These are phyloP conservation scores for Sugiyamaella sp. DNA, from an alignment of 1,139 yeast species.

Conservation along the genomic window DNA sequence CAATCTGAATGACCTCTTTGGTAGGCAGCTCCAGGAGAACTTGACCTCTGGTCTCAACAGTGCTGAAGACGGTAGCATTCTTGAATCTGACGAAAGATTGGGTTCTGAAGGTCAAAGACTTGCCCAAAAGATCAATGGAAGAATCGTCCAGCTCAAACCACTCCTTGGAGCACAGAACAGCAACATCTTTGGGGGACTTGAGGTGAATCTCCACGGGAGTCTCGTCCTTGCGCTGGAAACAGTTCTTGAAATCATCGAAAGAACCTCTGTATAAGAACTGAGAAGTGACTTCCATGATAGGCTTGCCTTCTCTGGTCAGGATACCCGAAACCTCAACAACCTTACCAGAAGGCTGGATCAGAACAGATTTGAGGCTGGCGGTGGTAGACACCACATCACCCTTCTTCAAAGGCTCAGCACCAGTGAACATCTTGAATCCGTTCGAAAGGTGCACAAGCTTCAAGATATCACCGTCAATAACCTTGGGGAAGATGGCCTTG, in stretches of 20 bases:
- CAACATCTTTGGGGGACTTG: constrained; percentile 82
- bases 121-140: constrained; percentile 70
- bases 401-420: constrained; percentile 84
- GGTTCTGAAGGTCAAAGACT: constrained; percentile 87
- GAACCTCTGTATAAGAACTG: constrained; percentile 96
- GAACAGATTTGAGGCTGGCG: constrained; percentile 86
- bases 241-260: constrained; percentile 84
- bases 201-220: constrained; percentile 81
- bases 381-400: constrained; percentile 83
- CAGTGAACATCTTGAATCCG: constrained; percentile 92
- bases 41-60: constrained; percentile 83
- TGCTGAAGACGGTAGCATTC: constrained; percentile 71
- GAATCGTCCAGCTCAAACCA: constrained; percentile 88
- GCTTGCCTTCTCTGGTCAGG: constrained; percentile 69
- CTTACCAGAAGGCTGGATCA: constrained; percentile 92
- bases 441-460: constrained; percentile 93
- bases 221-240: constrained; percentile 87
- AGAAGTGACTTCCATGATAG: constrained; percentile 93
- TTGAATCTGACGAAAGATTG: constrained; percentile 83
- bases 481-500: constrained; percentile 94
- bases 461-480: constrained; percentile 94
- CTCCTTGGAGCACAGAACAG: constrained; percentile 91
- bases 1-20: constrained; percentile 87
- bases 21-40: constrained; percentile 89
- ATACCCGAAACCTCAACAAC: constrained; percentile 95